Conservation (phyloP, 2,329 filamentous ascomycete genomes). For the Chaetothyriales sp. region DNA sequence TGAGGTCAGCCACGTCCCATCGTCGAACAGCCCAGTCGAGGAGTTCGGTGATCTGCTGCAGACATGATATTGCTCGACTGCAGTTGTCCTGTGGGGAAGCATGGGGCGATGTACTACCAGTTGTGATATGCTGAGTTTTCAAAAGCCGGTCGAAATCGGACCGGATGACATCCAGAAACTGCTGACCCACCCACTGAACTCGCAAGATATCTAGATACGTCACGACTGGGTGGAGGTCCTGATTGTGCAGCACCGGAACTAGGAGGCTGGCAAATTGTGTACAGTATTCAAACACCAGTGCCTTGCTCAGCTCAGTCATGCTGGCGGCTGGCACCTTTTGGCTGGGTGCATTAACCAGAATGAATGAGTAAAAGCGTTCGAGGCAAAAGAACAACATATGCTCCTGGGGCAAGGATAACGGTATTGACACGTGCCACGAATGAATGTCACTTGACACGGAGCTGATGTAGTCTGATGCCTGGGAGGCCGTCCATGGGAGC, state of each 20-base stretch:
- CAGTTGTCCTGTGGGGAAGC: constrained; percentile 11
- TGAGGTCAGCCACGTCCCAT: constrained; percentile 14
- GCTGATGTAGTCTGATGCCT: constrained; percentile 40
- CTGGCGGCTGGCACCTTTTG: constrained; percentile 46
- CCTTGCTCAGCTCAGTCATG: constrained; percentile 60
- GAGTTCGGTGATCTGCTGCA: constrained; percentile 14
- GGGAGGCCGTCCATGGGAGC: constrained; percentile 57
- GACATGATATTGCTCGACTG: constrained; percentile 10
- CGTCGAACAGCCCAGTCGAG: constrained; percentile 14
- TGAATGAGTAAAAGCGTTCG: constrained; percentile 78
- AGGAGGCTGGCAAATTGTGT: constrained; percentile 68
- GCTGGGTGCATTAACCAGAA: constrained; percentile 75
- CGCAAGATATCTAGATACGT: constrained; percentile 80
- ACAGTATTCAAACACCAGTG: constrained; percentile 72
- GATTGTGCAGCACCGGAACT: constrained; percentile 48
- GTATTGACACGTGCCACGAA: constrained; percentile 65
- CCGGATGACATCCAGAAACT: constrained; percentile 42
- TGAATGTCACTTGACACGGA: constrained; percentile 43
- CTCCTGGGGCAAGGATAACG: constrained; percentile 45
- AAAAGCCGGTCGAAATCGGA: constrained; percentile 36
- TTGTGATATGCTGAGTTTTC: constrained; percentile 1
- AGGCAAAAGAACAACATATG: constrained; percentile 69
- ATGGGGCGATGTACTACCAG: constrained; percentile 3
- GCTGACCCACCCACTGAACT: constrained; percentile 53
- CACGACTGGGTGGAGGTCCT: constrained; percentile 50